Percentiles rank a stretch among this genome's conserved stretches.
phyloP scores from a whole-genome alignment of 75 land plant species.

The Picea sitchensis region DNA sequence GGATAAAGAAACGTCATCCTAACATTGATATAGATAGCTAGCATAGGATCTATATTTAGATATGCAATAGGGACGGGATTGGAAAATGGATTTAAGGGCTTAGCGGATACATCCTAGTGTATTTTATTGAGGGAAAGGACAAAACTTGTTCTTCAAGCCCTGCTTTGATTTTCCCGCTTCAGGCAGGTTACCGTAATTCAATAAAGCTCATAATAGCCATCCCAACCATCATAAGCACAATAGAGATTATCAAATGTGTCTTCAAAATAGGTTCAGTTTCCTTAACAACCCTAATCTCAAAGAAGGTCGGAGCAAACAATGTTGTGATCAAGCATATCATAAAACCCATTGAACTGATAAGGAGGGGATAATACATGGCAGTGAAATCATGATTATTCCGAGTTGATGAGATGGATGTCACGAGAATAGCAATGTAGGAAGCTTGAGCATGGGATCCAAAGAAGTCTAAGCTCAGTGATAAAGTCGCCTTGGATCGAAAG shows the following conservation, averaged over 20 bases:
- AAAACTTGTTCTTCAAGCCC: no score
- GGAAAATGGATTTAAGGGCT: no score
- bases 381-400: slow-evolving; percentile 34
- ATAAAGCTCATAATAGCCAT: slow-evolving; percentile 29
- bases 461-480: slow-evolving; percentile 29
- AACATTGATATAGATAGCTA: no score
- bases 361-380: slow-evolving; percentile 46
- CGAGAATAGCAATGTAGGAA: slow-evolving; percentile 48
- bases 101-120: no score
- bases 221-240: slow-evolving; percentile 44
- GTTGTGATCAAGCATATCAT: slow-evolving; percentile 45
- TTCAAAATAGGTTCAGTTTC: slow-evolving; percentile 41
- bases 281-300: slow-evolving; percentile 35
- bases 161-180: no score
- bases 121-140: no score
- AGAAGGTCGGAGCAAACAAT: slow-evolving; percentile 46
- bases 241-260: slow-evolving; percentile 41
- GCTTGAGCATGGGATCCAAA: slow-evolving; percentile 54
- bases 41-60: no score
- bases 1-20: no score
- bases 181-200: neutral
- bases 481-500: no score
- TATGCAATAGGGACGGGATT: no score
- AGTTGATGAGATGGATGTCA: slow-evolving; percentile 52
- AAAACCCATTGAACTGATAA: slow-evolving; percentile 55